Evolutionary conservation across 805 yeast species (phyloP), one percentile per base, ranked within the genome.

Genomic region (Candida coleopterorum): DNA sequence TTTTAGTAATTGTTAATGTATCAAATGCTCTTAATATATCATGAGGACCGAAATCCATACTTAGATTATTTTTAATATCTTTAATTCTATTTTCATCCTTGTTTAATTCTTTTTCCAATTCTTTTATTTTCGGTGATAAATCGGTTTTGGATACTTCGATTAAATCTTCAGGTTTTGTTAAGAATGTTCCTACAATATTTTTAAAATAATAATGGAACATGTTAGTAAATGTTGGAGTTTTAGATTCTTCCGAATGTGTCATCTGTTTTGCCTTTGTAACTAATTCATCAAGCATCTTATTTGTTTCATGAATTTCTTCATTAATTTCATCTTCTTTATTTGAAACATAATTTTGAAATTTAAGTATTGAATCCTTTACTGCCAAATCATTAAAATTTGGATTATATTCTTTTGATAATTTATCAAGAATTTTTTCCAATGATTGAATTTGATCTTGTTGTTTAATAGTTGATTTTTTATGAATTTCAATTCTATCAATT

Each of bases 301-400:
- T 31, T 10, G 41, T 33, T 18, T 33, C 41, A 10, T 20, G 30
- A 7, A 33, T 22, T 10, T 32, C 37, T 5, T 27, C 30, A 15
- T 16, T 27, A 3, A 33, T 23, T 21, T 30, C 34, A 4, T 45
- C 53, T 9, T 48, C 58, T 27, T 62, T 57, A 43, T 71, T 70
- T 9, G 74, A 70, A 7, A 57, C 46, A 45, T 72, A 68, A 43
- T 75, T 70, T 30, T 73, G 75, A 51, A 58, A 81, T 0, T 64
- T 62, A 14, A 72, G 63, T 12, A 87, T 79, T 1, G 89, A 79
- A 15, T 67, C 72, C 55, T 86, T 86, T 14, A 89, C 96, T 0
- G 89, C 94, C 6, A 78, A 76, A 58, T 89, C 96, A 53, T 89
- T 87, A 61, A 87, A 77, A 49, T 87, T 83, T 32, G 84, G 85